Evolutionary conservation across 2,329 filamentous ascomycete species (phyloP), one percentile per base, ranked within the genome.

Genomic region (Apiospora pterosperma): DNA sequence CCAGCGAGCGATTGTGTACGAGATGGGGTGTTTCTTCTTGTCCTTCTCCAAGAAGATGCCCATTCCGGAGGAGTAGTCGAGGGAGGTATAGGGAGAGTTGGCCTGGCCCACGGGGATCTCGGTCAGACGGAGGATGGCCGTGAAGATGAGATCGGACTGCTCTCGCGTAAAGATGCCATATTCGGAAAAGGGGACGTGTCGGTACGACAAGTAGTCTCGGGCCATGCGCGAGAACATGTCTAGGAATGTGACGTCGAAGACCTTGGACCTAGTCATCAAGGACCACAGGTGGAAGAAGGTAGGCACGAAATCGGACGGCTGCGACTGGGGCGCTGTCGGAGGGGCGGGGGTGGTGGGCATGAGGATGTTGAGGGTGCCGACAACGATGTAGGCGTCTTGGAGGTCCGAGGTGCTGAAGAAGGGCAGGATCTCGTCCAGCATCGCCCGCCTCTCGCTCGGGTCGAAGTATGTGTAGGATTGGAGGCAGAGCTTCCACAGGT

Each of bases 261-360:
- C 85, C 77, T 92, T 96, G 1, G 95, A 98, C 62, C 96, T 86
- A 70, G 93, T 96, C 69, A 98, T 89, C 48, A 98, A 84, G 1
- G 94, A 96, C 96, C 96, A 99, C 1, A 98, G 80, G 76, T 99
- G 96, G 82, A 99, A 99, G 71, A 97, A 90, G 0, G 95, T 97
- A 3, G 96, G 96, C 39, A 98, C 81, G 73, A 96, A 95, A 73
- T 95, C 89, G 69, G 94, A 90, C 0, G 96, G 95, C 70, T 93
- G 89, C n/a, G 97, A 87, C 70, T 93, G 88, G 36, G 84, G 82
- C 70, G 91, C 87, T 36, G 88, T 88, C 31, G 88, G 84, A 4
- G 93, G 91, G 3, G 91, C 88, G 1, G 93, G 89, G 39, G 89
- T 88, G 8, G 95, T 97, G 21, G 96, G 96, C 67, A 99, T 85